Conservation (phyloP, 2,329 filamentous ascomycete species). For the Phyllosticta citribraziliensis region DNA sequence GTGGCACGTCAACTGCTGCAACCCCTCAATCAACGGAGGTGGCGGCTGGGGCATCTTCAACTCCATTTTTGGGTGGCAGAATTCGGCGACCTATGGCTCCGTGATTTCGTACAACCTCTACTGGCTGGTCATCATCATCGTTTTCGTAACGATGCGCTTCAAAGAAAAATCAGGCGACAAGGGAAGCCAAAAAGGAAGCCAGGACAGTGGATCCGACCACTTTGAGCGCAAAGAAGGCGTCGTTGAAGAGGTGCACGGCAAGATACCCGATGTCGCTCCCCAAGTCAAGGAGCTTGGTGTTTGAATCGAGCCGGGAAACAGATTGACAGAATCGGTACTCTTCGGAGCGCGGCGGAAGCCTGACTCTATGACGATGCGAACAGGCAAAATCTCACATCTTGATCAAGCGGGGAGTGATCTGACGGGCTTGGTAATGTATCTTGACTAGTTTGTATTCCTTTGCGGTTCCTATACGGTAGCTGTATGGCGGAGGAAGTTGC, state of each 20-base stretch:
- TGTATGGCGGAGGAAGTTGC: neutral
- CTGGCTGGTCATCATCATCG: constrained; percentile 62
- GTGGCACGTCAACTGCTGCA: constrained; percentile 59
- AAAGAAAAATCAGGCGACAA: constrained; percentile 47
- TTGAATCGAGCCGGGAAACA: neutral
- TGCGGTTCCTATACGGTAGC: neutral
- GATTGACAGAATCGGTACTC: neutral
- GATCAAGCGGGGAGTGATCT: neutral
- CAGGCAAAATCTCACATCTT: neutral
- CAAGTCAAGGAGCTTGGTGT: neutral
- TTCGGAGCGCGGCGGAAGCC: neutral
- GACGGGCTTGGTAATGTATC: neutral
- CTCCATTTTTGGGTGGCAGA: constrained; percentile 75
- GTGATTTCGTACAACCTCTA: constrained; percentile 83
- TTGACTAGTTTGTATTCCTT: neutral
- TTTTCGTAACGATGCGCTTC: constrained; percentile 56
- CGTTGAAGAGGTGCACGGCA: neutral
- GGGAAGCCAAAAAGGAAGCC: neutral
- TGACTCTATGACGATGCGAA: neutral
- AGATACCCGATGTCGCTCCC: neutral
- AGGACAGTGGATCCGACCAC: neutral
- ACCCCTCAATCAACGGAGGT: constrained; percentile 59
- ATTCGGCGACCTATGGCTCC: constrained; percentile 79
- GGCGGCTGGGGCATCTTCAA: constrained; percentile 85
- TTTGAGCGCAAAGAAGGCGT: neutral